Evolutionary conservation across 768 basidiomycete genomes (phyloP), one percentile per base, ranked within the genome.

Genomic region (Clathrus columnatus): DNA sequence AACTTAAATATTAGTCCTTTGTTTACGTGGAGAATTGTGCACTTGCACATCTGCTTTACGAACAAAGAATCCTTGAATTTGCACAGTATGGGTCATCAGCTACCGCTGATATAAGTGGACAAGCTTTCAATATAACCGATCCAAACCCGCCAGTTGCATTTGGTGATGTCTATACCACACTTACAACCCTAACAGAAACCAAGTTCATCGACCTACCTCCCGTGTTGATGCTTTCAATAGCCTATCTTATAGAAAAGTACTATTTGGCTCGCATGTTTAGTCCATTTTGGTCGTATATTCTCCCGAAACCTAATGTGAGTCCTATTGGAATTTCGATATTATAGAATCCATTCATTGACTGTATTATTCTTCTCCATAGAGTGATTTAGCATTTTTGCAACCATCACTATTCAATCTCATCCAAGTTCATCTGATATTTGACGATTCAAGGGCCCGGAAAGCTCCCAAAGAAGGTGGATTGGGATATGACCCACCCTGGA

Each of bases 1-100:
- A 24, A 17, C 21, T 10, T 5, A 21, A 27, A 7, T 8, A 11
- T 10, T 28, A 55, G 60, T 83, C 82, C 7, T 85, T 83, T 66
- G 68, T 72, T 61, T 87, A 87, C 60, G 86, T 88, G 58, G 87
- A 89, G 68, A 90, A 90, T 62, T 83, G 80, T 61, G 81, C 82
- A 0, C 69, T 81, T 0, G 82, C 85, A 0, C 87, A 90, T 64
- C 69, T 89, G 18, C 77, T 76, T 60, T 89, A 88, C 66, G 87
- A 90, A 67, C 75, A 75, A 56, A 79, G 85, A 14, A 78, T 90
- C 29, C 69, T 85, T 51, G 85, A 86, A 51, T 16, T 55, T 10
- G 50, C 7, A n/a, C 18, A 10, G 21, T 6, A 18, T 18, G 24
- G 45, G 20, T 23, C 51, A 3, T 10, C 17, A 16, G 23, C 20